phyloP scores from a whole-genome alignment of 352 stramenopile genomes.

The Globisporangium sylvaticum region DNA sequence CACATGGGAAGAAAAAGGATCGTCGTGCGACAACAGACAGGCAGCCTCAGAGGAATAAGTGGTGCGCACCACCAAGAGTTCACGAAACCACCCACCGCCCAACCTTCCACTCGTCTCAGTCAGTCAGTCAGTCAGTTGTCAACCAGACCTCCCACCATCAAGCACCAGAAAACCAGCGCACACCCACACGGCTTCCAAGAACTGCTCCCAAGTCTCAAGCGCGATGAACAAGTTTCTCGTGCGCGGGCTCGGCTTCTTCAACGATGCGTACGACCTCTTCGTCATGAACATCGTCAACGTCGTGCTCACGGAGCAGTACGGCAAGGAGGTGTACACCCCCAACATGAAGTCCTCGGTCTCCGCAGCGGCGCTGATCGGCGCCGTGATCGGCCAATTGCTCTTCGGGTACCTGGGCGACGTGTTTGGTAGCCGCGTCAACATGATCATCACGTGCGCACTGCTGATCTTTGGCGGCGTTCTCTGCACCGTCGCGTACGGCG shows the following conservation, averaged over 20 bases:
- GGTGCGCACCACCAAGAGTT: background rate
- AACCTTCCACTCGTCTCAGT: background rate
- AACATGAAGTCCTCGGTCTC: conserved; percentile 61
- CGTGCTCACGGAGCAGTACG: conserved; percentile 73
- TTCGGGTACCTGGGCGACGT: conserved; percentile 63
- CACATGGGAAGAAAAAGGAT: background rate
- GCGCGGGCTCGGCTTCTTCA: conserved; percentile 74
- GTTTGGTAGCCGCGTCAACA: conserved; percentile 60
- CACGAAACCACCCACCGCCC: background rate
- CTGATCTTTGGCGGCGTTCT: conserved; percentile 65
- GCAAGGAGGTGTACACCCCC: conserved; percentile 53
- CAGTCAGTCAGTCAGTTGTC: background rate
- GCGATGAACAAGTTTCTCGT: conserved; percentile 61
- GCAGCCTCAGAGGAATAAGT: background rate
- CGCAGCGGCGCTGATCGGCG: conserved; percentile 49
- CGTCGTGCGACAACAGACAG: background rate
- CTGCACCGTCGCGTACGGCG: conserved; percentile 43
- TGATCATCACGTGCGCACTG: conserved; percentile 63
- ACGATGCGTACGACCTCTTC: conserved; percentile 78
- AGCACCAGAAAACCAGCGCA: background rate
- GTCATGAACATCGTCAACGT: conserved; percentile 83
- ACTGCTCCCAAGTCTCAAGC: no score
- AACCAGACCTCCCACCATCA: background rate
- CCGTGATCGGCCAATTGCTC: conserved; percentile 49
- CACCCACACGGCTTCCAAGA: no score